Percentiles rank a stretch among this genome's conserved stretches.
Conservation (phyloP, 2,329 filamentous ascomycete species). For the Rosellinia necatrix region DNA sequence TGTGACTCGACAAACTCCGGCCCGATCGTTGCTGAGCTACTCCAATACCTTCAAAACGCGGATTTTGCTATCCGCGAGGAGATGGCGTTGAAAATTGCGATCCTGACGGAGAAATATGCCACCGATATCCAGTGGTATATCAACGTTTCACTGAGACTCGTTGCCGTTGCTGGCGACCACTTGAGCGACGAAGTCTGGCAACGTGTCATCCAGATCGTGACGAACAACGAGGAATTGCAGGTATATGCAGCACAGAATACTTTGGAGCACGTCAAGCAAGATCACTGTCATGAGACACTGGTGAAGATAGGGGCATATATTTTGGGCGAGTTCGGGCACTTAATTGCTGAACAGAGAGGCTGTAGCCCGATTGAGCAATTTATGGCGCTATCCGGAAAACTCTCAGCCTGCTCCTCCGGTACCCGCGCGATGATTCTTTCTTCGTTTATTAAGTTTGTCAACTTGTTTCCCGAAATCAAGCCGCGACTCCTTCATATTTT, state of each 20-base stretch:
- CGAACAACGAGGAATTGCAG: conserved; percentile 98
- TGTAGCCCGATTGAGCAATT: conserved; percentile 98
- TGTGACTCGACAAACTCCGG: conserved; percentile 95
- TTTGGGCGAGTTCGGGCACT: conserved; percentile 93
- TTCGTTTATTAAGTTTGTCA: conserved; percentile 96
- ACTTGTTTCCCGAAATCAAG: conserved; percentile 98
- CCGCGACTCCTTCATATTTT: conserved; percentile 91
- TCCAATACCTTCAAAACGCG: conserved; percentile 93
- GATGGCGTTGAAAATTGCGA: conserved; percentile 99
- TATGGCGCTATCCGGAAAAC: conserved; percentile 86
- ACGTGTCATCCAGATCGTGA: conserved; percentile 96
- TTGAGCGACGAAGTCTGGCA: conserved; percentile 99
- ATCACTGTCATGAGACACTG: conserved; percentile 93
- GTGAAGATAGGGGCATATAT: conserved; percentile 98
- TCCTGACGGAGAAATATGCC: conserved; percentile 96
- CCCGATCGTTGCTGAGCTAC: conserved; percentile 88
- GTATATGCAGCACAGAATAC: conserved; percentile 95
- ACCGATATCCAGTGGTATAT: conserved; percentile 99
- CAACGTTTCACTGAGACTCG: conserved; percentile 90
- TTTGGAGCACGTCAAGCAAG: conserved; percentile 86
- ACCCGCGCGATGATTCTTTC: conserved; percentile 94
- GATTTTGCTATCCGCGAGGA: conserved; percentile 98
- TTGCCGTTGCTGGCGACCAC: conserved; percentile 96
- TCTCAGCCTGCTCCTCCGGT: conserved; percentile 83
- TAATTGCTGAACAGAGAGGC: conserved; percentile 88